Percentiles rank a stretch among this genome's conserved stretches.
These are phyloP conservation scores for Batkoa obscura DNA, from an alignment of 371 early-diverging fungal genomes.

Conservation along the genomic window DNA sequence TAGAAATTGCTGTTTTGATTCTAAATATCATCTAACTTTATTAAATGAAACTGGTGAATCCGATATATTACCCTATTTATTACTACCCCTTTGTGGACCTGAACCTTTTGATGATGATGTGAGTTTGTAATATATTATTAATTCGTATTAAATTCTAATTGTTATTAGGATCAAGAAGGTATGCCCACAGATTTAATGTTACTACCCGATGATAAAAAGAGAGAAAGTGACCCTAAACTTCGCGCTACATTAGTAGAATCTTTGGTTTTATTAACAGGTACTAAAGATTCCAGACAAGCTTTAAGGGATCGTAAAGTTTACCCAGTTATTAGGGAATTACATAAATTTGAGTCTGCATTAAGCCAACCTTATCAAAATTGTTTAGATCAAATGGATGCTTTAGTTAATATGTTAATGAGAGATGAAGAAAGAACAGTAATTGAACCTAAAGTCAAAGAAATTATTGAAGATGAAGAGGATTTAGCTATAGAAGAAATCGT, in stretches of 20 bases:
- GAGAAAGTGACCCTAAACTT: slow-evolving; percentile 60
- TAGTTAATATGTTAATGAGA: slow-evolving; percentile 74
- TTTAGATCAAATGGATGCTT: slow-evolving; percentile 41
- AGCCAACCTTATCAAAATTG: slow-evolving; percentile 42
- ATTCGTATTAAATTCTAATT: not conserved
- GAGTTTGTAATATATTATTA: slow-evolving; percentile 6
- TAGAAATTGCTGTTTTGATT: slow-evolving; percentile 66
- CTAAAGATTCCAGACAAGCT: slow-evolving; percentile 53
- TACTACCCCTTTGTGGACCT: slow-evolving; percentile 81
- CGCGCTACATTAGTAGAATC: slow-evolving; percentile 55
- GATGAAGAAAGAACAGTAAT: too few relatives aligned
- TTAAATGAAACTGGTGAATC: slow-evolving; percentile 37
- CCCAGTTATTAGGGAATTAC: slow-evolving; percentile 62
- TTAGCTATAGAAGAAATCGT: not conserved
- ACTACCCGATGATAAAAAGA: slow-evolving; percentile 59
- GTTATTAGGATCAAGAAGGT: slow-evolving; percentile 61
- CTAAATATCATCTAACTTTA: slow-evolving; percentile 30
- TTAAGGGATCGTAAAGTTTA: slow-evolving; percentile 68
- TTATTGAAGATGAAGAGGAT: not conserved
- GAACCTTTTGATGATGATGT: slow-evolving; percentile 75
- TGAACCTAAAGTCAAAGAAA: not conserved
- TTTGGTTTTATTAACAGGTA: slow-evolving; percentile 52
- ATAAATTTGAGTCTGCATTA: slow-evolving; percentile 38
- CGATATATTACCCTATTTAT: slow-evolving; percentile 67
- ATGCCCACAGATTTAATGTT: slow-evolving; percentile 87